phyloP scores from a whole-genome alignment of 768 basidiomycete genomes.

The Sarcodon aspratus region DNA sequence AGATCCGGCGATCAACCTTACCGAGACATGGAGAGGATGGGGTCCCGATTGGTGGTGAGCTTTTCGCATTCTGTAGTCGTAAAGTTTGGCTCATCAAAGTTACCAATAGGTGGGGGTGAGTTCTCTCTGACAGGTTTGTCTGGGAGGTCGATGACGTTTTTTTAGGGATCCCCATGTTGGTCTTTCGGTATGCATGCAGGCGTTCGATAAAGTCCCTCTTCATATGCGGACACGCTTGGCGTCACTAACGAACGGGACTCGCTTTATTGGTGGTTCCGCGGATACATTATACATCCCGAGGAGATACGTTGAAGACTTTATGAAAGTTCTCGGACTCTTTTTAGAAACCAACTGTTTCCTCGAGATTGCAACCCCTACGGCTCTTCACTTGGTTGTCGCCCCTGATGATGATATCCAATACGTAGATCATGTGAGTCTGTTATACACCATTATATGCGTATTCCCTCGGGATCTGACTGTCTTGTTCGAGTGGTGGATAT shows the following conservation, averaged over 20 bases:
- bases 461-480: not conserved
- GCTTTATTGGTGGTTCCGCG: constrained; percentile 34
- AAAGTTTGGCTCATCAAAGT: not conserved
- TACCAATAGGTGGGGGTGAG: constrained; percentile 30
- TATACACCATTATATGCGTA: too few relatives aligned
- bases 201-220: constrained; percentile 23
- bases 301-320: constrained; percentile 24
- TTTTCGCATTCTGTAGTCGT: not conserved
- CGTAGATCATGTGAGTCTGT: constrained; percentile 31
- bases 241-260: constrained; percentile 18
- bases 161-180: constrained; percentile 33
- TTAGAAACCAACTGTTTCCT: constrained; percentile 37
- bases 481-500: constrained; percentile 32
- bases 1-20: constrained; percentile 23
- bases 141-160: not conserved
- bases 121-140: not conserved
- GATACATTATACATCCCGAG: constrained; percentile 40
- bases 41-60: constrained; percentile 29
- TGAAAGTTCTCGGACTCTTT: constrained; percentile 30
- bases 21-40: constrained; percentile 30
- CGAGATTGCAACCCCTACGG: constrained; percentile 36
- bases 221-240: constrained; percentile 26
- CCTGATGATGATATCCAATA: constrained; percentile 28
- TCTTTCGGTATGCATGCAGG: constrained; percentile 29
- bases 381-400: constrained; percentile 30